Conservation (phyloP, 1,284 basidiomycete species). For the Cutaneotrichosporon cavernicola region DNA sequence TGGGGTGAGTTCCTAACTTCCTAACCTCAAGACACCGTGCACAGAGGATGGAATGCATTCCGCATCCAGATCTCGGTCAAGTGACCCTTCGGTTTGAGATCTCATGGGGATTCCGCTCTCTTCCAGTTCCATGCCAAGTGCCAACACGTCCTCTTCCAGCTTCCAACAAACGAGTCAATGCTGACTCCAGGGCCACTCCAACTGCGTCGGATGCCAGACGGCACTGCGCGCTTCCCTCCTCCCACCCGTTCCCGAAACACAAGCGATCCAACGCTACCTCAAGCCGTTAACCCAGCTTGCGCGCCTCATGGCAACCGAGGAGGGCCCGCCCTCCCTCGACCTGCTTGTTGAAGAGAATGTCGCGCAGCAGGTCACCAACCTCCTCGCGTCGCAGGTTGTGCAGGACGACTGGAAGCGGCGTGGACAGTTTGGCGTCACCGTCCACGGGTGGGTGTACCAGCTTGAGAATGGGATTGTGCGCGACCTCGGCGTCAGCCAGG, state of each 20-base stretch:
- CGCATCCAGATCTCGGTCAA: no score
- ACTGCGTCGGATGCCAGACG: constrained; percentile 50
- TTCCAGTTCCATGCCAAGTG: neutral
- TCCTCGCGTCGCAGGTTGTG: constrained; percentile 42
- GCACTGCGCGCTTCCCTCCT: constrained; percentile 45
- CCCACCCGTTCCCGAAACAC: constrained; percentile 37
- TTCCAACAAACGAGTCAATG: no score
- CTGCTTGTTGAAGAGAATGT: constrained; percentile 47
- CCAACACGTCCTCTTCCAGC: no score
- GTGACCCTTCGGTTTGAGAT: no score
- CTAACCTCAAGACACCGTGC: neutral
- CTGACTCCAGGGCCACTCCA: constrained; percentile 44
- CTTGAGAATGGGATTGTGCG: constrained; percentile 49
- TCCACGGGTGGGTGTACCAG: constrained; percentile 53
- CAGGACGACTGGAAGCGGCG: constrained; percentile 46
- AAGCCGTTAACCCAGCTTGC: constrained; percentile 43
- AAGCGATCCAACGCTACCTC: constrained; percentile 47
- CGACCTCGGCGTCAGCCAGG: constrained; percentile 45
- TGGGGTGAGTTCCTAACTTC: constrained; percentile 30
- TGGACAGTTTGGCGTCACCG: constrained; percentile 42
- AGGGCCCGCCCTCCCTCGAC: constrained; percentile 45
- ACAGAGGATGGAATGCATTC: neutral
- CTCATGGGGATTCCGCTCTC: neutral
- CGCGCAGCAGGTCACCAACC: constrained; percentile 46
- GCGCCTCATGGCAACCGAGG: constrained; percentile 35